phyloP scores from a whole-genome alignment of 139 green algal species.

The Chlorella sp. region DNA sequence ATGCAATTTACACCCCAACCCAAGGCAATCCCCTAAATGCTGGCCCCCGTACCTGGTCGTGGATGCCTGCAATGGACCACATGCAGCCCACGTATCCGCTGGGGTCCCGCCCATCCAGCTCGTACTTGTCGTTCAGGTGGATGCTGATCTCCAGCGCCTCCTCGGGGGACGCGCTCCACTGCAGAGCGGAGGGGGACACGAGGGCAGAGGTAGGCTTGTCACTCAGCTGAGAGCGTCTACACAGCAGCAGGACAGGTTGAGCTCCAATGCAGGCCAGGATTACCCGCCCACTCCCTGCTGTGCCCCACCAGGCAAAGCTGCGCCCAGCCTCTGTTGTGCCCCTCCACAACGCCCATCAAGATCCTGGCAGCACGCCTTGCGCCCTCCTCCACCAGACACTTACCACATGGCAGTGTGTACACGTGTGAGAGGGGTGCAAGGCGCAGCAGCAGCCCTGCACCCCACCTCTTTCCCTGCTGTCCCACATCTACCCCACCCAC shows the following conservation, averaged over 20 bases:
- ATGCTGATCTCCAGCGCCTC: slow-evolving; percentile 85
- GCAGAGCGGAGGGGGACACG: not conserved
- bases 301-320: too few relatives aligned
- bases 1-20: too few relatives aligned
- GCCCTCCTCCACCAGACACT: too few relatives aligned
- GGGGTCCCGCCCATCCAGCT: slow-evolving; percentile 88
- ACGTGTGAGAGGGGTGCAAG: too few relatives aligned
- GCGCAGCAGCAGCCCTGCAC: too few relatives aligned
- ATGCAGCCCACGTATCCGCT: slow-evolving; percentile 94
- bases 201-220: not conserved
- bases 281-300: not conserved
- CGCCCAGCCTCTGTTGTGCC: too few relatives aligned
- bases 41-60: slow-evolving; percentile 81
- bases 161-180: slow-evolving; percentile 84
- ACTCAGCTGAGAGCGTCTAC: not conserved
- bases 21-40: not conserved
- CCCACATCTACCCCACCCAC: too few relatives aligned
- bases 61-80: slow-evolving; percentile 93
- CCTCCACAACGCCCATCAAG: too few relatives aligned
- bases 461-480: too few relatives aligned
- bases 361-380: too few relatives aligned
- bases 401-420: too few relatives aligned
- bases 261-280: not conserved
- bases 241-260: not conserved
- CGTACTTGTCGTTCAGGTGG: slow-evolving; percentile 93